These are phyloP conservation scores for Phytophthora tubulina DNA, from an alignment of 352 stramenopile genomes.

Conservation along the genomic window DNA sequence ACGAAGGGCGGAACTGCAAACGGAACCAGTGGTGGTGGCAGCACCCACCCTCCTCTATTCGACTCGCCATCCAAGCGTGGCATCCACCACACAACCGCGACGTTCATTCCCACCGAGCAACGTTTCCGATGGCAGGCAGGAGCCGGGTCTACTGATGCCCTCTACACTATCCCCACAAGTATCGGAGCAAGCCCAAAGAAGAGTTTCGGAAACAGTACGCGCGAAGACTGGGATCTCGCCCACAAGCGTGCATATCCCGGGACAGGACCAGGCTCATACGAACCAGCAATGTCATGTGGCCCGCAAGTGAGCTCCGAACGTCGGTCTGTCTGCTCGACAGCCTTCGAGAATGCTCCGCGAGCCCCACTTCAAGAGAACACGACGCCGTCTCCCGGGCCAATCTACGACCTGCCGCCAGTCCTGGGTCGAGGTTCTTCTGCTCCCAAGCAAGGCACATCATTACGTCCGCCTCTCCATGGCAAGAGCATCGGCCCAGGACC, in stretches of 20 bases:
- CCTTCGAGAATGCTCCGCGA: constrained; percentile 76
- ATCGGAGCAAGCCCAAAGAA: constrained; percentile 69
- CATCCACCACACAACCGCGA: constrained; percentile 72
- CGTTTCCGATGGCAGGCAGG: constrained; percentile 81
- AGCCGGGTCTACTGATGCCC: constrained; percentile 61
- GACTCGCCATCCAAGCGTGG: constrained; percentile 80
- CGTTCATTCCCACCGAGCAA: constrained; percentile 71
- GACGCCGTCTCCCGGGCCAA: constrained; percentile 75
- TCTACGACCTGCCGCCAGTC: constrained; percentile 74
- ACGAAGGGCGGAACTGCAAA: constrained; percentile 34
- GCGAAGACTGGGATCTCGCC: constrained; percentile 80
- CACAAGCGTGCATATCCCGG: constrained; percentile 72
- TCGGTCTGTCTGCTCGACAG: constrained; percentile 56
- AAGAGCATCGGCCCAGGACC: constrained; percentile 70
- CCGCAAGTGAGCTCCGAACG: constrained; percentile 66
- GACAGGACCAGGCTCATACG: constrained; percentile 75
- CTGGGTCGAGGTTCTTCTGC: constrained; percentile 51
- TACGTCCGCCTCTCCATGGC: constrained; percentile 60
- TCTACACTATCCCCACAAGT: constrained; percentile 77
- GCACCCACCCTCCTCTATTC: constrained; percentile 62
- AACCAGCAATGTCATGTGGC: constrained; percentile 62
- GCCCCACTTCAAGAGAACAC: constrained; percentile 55
- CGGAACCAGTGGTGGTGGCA: constrained; percentile 31
- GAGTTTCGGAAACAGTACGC: constrained; percentile 81
- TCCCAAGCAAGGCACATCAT: constrained; percentile 71